Evolutionary conservation across 1,284 basidiomycete genomes (phyloP), one percentile per base, ranked within the genome.

Genomic region (Megacollybia platyphylla): DNA sequence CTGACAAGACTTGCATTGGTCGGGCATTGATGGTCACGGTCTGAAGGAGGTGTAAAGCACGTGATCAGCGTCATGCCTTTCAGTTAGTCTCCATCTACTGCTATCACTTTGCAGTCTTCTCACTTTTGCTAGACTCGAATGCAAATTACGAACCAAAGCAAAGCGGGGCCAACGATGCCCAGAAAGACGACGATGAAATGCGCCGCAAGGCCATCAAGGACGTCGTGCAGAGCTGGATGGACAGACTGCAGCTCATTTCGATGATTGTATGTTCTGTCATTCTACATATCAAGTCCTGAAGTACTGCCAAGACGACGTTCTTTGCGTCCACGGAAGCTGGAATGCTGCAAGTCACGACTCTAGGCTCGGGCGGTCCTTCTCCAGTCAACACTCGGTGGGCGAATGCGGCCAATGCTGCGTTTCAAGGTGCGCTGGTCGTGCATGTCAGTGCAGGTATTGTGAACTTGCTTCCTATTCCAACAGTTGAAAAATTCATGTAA

Each of bases 301-400:
- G 11, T 24, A 41, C 1, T 17, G 24, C 43, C 5, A 45, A 78
- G 76, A 75, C 76, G 0, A 77, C 75, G 0, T 79, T 79, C 56
- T 77, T 79, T 49, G 76, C 75, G 4, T 67, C 71, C 0, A 71
- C 67, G 9, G 74, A 78, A 53, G 69, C 71, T 0, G 61, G 58
- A 0, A 59, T 76, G 52, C 52, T 79, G 9, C 63, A 72, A 15
- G 61, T 67, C 4, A 67, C 65, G 37, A 60, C 64, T 2, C 63
- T 61, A 3, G 59, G 59, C 11, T 46, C 48, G 8, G 49, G 45
- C 34, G 43, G 35, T 1, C 11, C 24, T 18, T 38, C 36, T 27
- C 43, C 54, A 2, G 41, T 32, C 5, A 48, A 57, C 8, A 35
- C 41, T 36, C n/a, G 48, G 20, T 34, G 31, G 4, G 47, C 59